These are phyloP conservation scores for Talaromyces sp. DNA, from an alignment of 2,329 filamentous ascomycete species.

Conservation along the genomic window DNA sequence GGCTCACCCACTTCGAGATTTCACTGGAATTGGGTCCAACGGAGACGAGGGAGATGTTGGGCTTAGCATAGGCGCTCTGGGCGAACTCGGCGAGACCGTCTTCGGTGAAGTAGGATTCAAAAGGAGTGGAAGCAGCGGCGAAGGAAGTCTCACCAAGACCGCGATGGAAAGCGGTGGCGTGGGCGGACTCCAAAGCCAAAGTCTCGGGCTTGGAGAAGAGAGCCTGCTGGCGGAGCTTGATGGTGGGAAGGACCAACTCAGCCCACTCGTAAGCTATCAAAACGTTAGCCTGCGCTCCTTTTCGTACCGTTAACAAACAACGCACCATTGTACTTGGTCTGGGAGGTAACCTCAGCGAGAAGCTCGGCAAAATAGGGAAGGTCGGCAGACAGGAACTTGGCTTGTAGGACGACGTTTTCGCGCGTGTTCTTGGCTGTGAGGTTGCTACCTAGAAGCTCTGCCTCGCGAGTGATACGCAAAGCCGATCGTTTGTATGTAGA, in stretches of 20 bases:
- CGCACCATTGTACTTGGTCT: constrained; percentile 76
- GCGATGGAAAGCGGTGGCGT: constrained; percentile 84
- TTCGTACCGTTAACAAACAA: constrained; percentile 12
- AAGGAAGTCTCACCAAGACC: constrained; percentile 79
- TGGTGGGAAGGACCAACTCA: constrained; percentile 76
- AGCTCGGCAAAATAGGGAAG: constrained; percentile 97
- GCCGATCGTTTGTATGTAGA: constrained; percentile 79
- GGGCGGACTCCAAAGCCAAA: constrained; percentile 80
- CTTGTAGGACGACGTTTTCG: constrained; percentile 86
- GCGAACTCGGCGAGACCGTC: constrained; percentile 72
- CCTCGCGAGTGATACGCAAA: constrained; percentile 88
- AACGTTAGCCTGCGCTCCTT: constrained; percentile 11
- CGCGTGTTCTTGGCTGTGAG: constrained; percentile 83
- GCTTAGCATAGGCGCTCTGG: constrained; percentile 75
- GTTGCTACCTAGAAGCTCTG: constrained; percentile 90
- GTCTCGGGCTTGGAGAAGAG: constrained; percentile 60
- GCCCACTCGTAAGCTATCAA: constrained; percentile 76
- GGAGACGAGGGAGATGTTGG: constrained; percentile 86
- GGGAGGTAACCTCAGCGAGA: constrained; percentile 81
- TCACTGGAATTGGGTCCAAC: constrained; percentile 76
- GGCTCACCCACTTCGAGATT: constrained; percentile 81
- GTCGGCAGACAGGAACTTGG: constrained; percentile 92
- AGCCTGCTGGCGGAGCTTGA: constrained; percentile 73
- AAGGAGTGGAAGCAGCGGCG: constrained; percentile 66
- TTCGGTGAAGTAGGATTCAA: constrained; percentile 76